Base-by-base conservation (phyloP, 164 flowering plant species). In the Berberis vulgaris region DNA sequence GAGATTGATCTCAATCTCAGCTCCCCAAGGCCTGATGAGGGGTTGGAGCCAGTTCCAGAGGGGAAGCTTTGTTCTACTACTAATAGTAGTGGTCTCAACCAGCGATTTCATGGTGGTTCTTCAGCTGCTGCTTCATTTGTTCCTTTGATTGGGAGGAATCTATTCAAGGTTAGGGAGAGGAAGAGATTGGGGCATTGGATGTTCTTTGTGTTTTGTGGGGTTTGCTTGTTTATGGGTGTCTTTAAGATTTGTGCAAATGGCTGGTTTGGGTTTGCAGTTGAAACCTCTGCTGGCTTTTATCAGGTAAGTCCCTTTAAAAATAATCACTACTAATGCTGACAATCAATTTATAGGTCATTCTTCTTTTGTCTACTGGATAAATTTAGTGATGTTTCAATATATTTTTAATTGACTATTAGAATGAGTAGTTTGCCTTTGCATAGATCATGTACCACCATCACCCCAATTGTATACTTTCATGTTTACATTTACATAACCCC, bases 171-270 rank as follows among this genome's bases (percentile, higher is more conserved):
- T 26, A 81, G 78, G 70, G 92, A 78, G 71, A 86, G 52, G 81
- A 88, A 74, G 80, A 83, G 78, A 66, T 64, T 88, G 60, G 96
- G 93, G 54, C 95, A 87, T 60, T 86, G 74, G 86, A 83, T 94
- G 93, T 91, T 94, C 72, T 76, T 89, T n/a, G 59, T 77, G 53
- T 91, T 91, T 61, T 89, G 97, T 75, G 97, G 94, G 63, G 72
- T 82, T 41, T 91, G 96, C 54, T 78, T 94, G 81, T 81, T 89
- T 63, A 55, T 81, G 77, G 99, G 96, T 42, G 76, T 86, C 73
- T 71, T 87, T 57, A 94, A 84, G 89, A 82, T 94, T 73, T 84
- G 82, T 74, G 86, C 83, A 4, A 71, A 67, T 79, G 98, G 96
- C 6, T 86, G 87, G 89, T 80, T 88, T 81, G 93, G 99, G 83